Evolutionary conservation across 1,284 basidiomycete genomes (phyloP).

Genomic region (Leccinum ponderosum): DNA sequence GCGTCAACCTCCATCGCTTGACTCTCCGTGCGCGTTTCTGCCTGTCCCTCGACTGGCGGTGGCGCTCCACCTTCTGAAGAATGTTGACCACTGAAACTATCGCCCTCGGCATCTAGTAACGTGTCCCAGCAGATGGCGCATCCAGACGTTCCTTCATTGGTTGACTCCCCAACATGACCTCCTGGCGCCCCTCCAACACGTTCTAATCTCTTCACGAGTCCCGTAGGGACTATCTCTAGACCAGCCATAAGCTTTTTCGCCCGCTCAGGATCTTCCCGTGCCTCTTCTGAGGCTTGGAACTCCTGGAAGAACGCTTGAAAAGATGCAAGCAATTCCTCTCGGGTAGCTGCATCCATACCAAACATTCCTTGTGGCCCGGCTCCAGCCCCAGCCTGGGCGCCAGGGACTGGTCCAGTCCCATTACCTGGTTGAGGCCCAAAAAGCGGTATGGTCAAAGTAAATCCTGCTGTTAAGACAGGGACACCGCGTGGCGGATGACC

Average conservation of each 20-base stretch:
- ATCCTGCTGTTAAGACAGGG: constrained; percentile 30
- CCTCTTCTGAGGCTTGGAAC: constrained; percentile 37
- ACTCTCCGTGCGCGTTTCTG: constrained; percentile 3
- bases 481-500: constrained; percentile 21
- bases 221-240: constrained; percentile 63
- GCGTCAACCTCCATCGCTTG: constrained; percentile 26
- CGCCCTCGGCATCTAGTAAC: constrained; percentile 53
- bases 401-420: constrained; percentile 1
- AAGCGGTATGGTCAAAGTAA: constrained; percentile 34
- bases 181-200: constrained; percentile 49
- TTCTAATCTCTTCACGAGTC: constrained; percentile 66
- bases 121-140: constrained; percentile 79
- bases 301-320: constrained; percentile 34
- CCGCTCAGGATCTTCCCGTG: constrained; percentile 62
- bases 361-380: not conserved
- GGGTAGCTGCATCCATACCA: constrained; percentile 22
- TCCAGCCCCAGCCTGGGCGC: constrained; percentile 4
- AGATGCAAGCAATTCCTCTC: constrained; percentile 30
- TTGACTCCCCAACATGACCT: constrained; percentile 38
- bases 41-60: constrained; percentile 4
- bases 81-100: constrained; percentile 34
- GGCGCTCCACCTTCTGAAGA: constrained; percentile 19
- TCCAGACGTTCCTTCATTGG: constrained; percentile 40
- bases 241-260: constrained; percentile 62
- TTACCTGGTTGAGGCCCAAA: constrained; percentile 20